Evolutionary conservation across 805 yeast genomes (phyloP), one percentile per base, ranked within the genome.

Genomic region (Saccharomycopsis sp.): DNA sequence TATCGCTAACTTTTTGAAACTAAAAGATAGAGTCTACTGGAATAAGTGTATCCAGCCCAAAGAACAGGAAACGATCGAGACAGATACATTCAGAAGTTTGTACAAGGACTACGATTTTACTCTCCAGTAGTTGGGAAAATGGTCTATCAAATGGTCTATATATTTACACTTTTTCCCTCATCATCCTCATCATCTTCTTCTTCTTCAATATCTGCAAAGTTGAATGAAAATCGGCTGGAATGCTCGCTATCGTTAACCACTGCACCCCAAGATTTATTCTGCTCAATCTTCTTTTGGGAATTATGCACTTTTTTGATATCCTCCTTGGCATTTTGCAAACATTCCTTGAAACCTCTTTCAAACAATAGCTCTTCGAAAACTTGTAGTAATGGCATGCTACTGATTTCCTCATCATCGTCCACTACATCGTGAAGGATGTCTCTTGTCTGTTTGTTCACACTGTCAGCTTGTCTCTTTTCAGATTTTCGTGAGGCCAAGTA

Each of bases 11-110:
- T 58, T 79, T 2, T 54, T 87, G 37, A 73, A 68, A 33, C 62
- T 72, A 12, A 77, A 75, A 39, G 47, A 62, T 19, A 65, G 87
- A 48, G 57, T 72, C 0, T 76, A 75, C 43, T 87, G 96, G 96
- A 80, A 79, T 42, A 71, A 73, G 38, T 86, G 96, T 53, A 60
- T 63, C 36, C 94, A 86, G 56, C 60, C 80, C 0, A 62, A 61
- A 33, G 61, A 62, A n/a, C 73, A 75, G 49, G 95, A 88, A 53
- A 62, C 66, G 2, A 53, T 59, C 10, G 92, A 86, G 38, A 74
- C 82, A 30, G 76, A 71, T 30, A 56, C 57, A 13, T 83, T 86
- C 53, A 83, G 81, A 53, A 58, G 62, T 31, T 61, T 62, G 16
- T 82, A 71, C 53, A 63, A 63, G 36, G 59, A 61, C 0, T 76